Base-by-base conservation (phyloP, 2,329 filamentous ascomycete species). In the Venturia pyrina region DNA sequence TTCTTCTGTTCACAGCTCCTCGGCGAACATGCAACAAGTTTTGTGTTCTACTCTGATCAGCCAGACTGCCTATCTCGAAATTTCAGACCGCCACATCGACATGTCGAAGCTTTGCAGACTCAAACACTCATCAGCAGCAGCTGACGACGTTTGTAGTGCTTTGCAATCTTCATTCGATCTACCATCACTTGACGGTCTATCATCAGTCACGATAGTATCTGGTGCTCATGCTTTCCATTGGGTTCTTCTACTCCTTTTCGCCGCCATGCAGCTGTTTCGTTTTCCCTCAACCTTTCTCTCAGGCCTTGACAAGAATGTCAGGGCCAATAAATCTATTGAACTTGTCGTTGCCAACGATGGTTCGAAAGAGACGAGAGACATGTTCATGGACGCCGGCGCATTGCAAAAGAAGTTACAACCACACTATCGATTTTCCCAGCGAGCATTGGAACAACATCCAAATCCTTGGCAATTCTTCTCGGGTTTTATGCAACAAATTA, bases 21-120 rank as follows among this genome's bases (percentile, higher is more conserved):
- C 17, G 8, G 53, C 53, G 10, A 37, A 59, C n/a, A 13, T 59
- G 15, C 53, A 59, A 15, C 8, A 6, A 13, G 32, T 19, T n/a
- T 37, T 34, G 37, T 32, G 32, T 59, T 37, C 32, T 34, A 17
- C 6, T 19, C 13, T 19, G 19, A 59, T n/a, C 17, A 37, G 32
- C 19, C 53, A 37, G 11, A 21, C 53, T 19, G 28, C 1, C 28
- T 37, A 59, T 37, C 28, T 37, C 28, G 53, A 59, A 32, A 59
- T 5, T 19, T n/a, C 53, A 15, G 32, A 37, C n/a, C 15, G 17
- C 15, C 32, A 37, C 19, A 3, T n/a, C 15, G 53, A 37, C 28
- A 59, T 59, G 53, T 59, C 53, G 53, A 59, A 59, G 19, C 53
- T 59, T 37, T 59, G 53, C 17, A 34, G 53, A 21, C 32, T 59